A percentile compares a stretch with the other conserved stretches of the same genome.
phyloP scores from a whole-genome alignment of 2,329 filamentous ascomycete genomes.

The Verticillium nonalfalfae region DNA sequence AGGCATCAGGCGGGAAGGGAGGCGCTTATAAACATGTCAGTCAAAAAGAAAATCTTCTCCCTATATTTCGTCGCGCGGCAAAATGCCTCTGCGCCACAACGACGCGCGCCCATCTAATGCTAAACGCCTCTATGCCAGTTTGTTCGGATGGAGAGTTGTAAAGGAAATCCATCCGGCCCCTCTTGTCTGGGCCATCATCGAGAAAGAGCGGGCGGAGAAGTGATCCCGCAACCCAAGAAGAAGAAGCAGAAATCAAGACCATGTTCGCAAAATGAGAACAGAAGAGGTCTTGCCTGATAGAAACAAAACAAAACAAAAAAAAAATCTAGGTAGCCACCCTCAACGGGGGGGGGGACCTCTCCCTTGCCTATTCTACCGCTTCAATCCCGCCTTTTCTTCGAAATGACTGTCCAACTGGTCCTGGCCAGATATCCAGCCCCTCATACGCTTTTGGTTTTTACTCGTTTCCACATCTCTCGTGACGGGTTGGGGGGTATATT shows the following conservation, averaged over 20 bases:
- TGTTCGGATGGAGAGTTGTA: too few species aligned
- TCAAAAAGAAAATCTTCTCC: neutral
- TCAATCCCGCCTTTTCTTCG: constrained; percentile 4
- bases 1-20: too few species aligned
- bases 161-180: neutral
- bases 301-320: neutral
- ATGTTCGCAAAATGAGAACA: too few species aligned
- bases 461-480: neutral
- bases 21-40: too few species aligned
- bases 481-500: neutral
- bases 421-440: neutral
- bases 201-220: neutral
- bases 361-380: neutral
- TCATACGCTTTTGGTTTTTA: neutral
- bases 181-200: neutral
- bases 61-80: neutral
- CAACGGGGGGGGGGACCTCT: neutral
- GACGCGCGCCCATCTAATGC: neutral
- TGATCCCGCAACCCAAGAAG: neutral
- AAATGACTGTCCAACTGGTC: constrained; percentile 7
- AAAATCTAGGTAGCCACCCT: too few species aligned
- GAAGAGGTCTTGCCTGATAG: neutral
- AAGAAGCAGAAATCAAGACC: neutral
- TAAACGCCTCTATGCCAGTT: constrained; percentile 1
- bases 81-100: neutral